Evolutionary conservation across 2,329 filamentous ascomycete species (phyloP), one percentile per base, ranked within the genome.

Genomic region (Cadophora malorum): DNA sequence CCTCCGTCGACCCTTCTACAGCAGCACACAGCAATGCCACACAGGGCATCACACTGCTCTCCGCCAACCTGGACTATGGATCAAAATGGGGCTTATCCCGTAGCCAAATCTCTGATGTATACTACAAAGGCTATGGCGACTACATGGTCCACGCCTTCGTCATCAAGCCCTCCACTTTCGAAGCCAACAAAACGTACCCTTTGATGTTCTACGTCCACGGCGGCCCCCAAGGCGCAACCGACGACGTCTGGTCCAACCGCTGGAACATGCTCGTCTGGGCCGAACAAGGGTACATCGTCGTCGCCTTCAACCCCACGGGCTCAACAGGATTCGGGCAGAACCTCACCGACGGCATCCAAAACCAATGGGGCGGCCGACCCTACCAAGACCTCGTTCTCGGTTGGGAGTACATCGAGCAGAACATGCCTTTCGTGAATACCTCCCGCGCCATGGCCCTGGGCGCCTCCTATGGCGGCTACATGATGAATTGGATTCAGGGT

Each of bases 401-500:
- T 72, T 93, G 93, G 77, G 89, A 94, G 71, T 88, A 91, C 78
- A 85, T 96, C 55, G 83, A 85, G 69, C 79, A 86, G 35, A 83
- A 90, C 66, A 78, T 94, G 73, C 78, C 82, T 0, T 91, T 89
- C 72, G 86, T 93, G 38, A 91, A 94, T 75, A 90, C 86, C 0
- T 78, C 82, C 4, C 84, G 87, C 12, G 87, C 90, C 0, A 91
- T 94, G 0, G 91, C 90, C 0, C 80, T 92, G 0, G 92, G 92
- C 7, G 91, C 90, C 0, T 89, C 86, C 4, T 92, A 91, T 72
- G 90, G 90, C 28, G 90, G 90, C 9, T 91, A 88, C 76, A 92
- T 92, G 90, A 89, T 91, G 72, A 91, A 96, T 78, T 96, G 94
- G 93, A 93, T 97, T 74, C 92, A 97, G 79, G 94, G 94, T 14